Evolutionary conservation across 2,329 filamentous ascomycete species (phyloP).

Genomic region (Aspergillus ochraceoroseus): DNA sequence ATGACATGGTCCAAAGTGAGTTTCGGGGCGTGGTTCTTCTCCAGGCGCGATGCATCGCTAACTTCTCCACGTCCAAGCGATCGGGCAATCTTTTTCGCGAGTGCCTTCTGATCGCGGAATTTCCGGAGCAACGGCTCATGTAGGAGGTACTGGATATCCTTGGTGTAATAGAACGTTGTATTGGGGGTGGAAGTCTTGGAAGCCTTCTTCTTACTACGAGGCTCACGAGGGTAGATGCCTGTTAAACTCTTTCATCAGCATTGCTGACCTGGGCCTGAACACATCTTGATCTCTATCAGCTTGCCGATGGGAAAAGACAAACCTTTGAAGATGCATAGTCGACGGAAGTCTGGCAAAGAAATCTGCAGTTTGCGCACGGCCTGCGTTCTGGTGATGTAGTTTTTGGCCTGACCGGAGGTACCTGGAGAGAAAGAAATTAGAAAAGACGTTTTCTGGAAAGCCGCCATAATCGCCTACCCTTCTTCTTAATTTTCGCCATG

Average conservation of each 20-base stretch:
- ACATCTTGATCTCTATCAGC: not conserved
- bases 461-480: constrained; percentile 51
- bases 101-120: constrained; percentile 93
- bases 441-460: not conserved
- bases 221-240: constrained; percentile 95
- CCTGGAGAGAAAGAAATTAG: constrained; percentile 44
- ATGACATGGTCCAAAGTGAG: constrained; percentile 95
- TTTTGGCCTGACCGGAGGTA: constrained; percentile 86
- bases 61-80: constrained; percentile 90
- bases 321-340: constrained; percentile 98
- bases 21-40: constrained; percentile 84
- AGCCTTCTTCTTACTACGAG: constrained; percentile 93
- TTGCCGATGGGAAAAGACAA: constrained; percentile 9
- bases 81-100: constrained; percentile 95
- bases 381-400: constrained; percentile 96
- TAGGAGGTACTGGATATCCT: constrained; percentile 96
- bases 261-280: not conserved
- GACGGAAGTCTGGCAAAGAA: constrained; percentile 92
- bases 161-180: constrained; percentile 87
- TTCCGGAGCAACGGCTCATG: constrained; percentile 92
- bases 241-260: constrained; percentile 16
- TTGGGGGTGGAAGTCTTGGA: constrained; percentile 83
- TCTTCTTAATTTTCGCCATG: constrained; percentile 83
- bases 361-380: constrained; percentile 97
- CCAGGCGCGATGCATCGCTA: constrained; percentile 77